Evolutionary conservation across 192 early-diverging fungal genomes (phyloP).

Genomic region (Podila clonocystis): DNA sequence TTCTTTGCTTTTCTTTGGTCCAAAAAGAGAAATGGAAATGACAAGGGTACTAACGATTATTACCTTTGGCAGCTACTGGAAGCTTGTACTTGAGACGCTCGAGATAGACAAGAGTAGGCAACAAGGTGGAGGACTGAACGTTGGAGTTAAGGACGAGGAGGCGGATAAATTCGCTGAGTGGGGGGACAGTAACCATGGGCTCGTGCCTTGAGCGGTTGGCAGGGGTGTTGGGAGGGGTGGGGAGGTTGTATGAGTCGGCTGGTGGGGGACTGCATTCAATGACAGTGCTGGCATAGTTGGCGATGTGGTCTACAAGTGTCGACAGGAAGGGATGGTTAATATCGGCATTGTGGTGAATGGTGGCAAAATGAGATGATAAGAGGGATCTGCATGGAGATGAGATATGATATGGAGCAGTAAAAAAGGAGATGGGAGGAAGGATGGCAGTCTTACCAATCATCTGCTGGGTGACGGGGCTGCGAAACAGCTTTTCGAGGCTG

Average conservation of each 20-base stretch:
- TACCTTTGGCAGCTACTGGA: slow-evolving; percentile 78
- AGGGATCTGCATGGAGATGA: neutral
- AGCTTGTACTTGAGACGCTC: slow-evolving; percentile 70
- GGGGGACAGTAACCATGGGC: slow-evolving; percentile 56
- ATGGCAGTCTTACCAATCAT: slow-evolving; percentile 39
- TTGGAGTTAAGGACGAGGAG: slow-evolving; percentile 73
- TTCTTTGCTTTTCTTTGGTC: neutral
- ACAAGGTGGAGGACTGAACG: slow-evolving; percentile 75
- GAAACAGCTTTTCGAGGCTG: slow-evolving; percentile 42
- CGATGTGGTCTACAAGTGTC: slow-evolving; percentile 26
- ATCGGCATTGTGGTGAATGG: neutral
- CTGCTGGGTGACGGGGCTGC: slow-evolving; percentile 49
- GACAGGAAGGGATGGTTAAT: too few relatives aligned
- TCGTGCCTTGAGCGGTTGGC: slow-evolving; percentile 22
- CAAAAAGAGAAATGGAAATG: neutral
- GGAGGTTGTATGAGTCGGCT: slow-evolving; percentile 18
- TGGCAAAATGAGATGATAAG: neutral
- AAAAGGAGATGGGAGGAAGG: neutral
- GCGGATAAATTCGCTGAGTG: slow-evolving; percentile 70
- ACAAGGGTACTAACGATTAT: neutral
- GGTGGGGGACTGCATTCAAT: slow-evolving; percentile 45
- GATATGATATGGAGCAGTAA: neutral
- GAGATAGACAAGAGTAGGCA: slow-evolving; percentile 78
- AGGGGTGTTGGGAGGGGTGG: slow-evolving; percentile 31
- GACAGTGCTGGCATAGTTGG: slow-evolving; percentile 44